Evolutionary conservation across 257 asterid species (phyloP).

Genomic region (Forsythia viridissima): DNA sequence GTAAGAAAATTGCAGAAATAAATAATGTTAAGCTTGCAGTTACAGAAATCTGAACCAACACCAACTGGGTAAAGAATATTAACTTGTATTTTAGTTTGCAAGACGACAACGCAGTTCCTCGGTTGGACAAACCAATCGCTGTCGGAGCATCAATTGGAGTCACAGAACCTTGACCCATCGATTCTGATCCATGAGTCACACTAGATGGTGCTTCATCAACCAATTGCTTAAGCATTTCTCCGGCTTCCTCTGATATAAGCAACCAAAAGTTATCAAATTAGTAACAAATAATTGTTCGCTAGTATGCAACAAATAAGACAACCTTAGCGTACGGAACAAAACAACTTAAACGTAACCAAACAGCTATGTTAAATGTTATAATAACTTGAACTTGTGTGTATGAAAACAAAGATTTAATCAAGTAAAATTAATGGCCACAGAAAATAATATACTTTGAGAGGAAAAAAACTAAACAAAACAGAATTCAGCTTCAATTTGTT

Average conservation of each 20-base stretch:
- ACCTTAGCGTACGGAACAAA: neutral
- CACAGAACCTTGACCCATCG: neutral
- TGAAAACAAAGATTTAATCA: neutral
- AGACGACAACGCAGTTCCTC: conserved; percentile 37
- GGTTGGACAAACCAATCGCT: conserved; percentile 33
- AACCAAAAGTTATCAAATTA: conserved; percentile 11
- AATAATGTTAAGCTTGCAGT: neutral
- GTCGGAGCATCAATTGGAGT: conserved; percentile 38
- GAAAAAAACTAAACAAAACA: neutral
- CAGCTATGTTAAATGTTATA: too few relatives aligned
- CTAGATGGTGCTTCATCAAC: conserved; percentile 31
- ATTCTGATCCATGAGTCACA: conserved; percentile 8
- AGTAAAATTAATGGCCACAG: neutral
- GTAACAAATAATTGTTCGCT: neutral
- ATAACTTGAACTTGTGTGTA: too few relatives aligned
- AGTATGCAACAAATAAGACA: neutral
- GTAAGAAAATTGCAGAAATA: neutral
- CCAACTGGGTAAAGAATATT: conserved; percentile 12
- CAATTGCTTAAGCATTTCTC: conserved; percentile 40
- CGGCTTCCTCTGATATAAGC: conserved; percentile 66
- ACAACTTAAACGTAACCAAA: neutral
- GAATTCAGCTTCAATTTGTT: conserved; percentile 3
- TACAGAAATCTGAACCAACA: conserved; percentile 8
- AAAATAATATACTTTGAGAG: neutral
- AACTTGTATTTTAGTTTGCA: conserved; percentile 76